Base-by-base conservation (phyloP, 139 green algal species). In the Haematococcus sp. region DNA sequence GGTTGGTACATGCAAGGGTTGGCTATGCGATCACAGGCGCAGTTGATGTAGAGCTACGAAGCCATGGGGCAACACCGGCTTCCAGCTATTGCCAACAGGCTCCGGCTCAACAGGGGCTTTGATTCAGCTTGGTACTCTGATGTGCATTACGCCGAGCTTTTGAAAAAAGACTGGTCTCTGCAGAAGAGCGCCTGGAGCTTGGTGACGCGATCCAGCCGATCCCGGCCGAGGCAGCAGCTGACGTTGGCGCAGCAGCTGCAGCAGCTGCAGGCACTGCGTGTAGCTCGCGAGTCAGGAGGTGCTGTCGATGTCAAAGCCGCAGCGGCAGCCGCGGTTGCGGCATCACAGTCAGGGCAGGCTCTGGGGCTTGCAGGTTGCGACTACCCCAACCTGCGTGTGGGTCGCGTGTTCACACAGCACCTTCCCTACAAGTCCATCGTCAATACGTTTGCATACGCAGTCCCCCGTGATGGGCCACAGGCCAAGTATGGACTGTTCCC, bases 401-500 rank as follows among this genome's bases (percentile, higher is more conserved):
- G 67, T 16, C 77, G 77, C 28, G 65, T 83, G 25, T 78, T 83
- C 65, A 59, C 28, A 3, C 77, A 83, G 58, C 77, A 83, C 56
- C 60, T 83, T 59, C 77, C 77, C 0, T 83, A 78, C 58, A 83
- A 83, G 67, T 78, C 71, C 49, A 46, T 83, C 17, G 71, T 76
- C 9, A 76, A 54, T 1, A 67, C 74, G 4, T 83, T 83, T 52
- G 71, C 71, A 4, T 78, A 83, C 71, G 19, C 31, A 3, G 23
- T 71, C 20, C 77, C 77, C 0, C 58, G 60, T 27, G 55, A 74
- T 4, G 71, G 77, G 46, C 71, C 77, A 2, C 77, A 83, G 71
- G 34, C 66, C 25, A 83, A 83, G 71, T 83, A 83, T 44, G 77
- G 71, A 1, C 34, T 76, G 30, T 82, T 81, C 69, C 69, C 61